These are phyloP conservation scores for Geosiphon pyriformis DNA, from an alignment of 192 early-diverging fungal species.

Conservation along the genomic window DNA sequence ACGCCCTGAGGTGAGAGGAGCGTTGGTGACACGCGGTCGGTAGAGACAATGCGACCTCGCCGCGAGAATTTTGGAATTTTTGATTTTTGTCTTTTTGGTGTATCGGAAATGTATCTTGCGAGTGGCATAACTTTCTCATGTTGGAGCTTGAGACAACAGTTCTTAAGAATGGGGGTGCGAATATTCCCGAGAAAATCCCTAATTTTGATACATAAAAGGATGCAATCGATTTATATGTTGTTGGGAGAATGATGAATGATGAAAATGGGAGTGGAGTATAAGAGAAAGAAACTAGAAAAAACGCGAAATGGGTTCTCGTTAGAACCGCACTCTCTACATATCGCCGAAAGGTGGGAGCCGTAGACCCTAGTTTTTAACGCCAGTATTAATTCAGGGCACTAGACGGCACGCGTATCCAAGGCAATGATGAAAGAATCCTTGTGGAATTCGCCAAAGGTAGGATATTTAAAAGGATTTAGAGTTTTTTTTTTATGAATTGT, in stretches of 20 bases:
- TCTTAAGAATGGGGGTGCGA: neutral
- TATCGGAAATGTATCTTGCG: too few species aligned
- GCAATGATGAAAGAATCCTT: slow-evolving; percentile 16
- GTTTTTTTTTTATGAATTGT: neutral
- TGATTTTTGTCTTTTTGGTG: neutral
- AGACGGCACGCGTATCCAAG: slow-evolving; percentile 10
- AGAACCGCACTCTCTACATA: neutral
- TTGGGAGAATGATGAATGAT: too few species aligned
- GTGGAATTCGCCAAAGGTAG: slow-evolving; percentile 15
- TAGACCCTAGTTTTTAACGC: neutral
- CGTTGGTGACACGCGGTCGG: neutral
- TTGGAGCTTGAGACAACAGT: neutral
- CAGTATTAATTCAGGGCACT: slow-evolving; percentile 17
- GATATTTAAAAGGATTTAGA: neutral
- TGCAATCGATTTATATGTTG: too few species aligned
- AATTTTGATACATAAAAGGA: too few species aligned
- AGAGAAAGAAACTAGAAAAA: neutral
- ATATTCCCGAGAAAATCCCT: neutral
- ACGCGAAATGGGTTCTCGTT: neutral
- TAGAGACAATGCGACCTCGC: neutral
- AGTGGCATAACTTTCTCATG: neutral
- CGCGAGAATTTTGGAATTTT: neutral
- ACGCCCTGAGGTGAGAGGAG: slow-evolving; percentile 21
- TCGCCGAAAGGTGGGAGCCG: slow-evolving; percentile 1
- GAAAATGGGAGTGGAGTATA: neutral